Base-by-base conservation (phyloP, 2,329 filamentous ascomycete species). In the Fusarium fujikuroi region DNA sequence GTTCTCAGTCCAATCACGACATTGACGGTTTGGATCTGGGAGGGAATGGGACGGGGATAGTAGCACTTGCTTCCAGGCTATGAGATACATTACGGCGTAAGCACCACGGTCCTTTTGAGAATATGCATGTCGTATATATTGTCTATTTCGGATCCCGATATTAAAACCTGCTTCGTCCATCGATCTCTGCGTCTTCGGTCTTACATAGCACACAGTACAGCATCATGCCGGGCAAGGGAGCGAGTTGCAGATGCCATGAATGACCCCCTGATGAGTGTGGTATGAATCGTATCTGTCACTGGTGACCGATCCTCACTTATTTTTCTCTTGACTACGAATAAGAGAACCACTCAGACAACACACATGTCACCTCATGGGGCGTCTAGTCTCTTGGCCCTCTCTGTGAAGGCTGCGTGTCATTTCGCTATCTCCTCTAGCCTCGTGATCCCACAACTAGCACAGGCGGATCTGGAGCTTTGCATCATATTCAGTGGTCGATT, bases 341-440 rank as follows among this genome's bases (percentile, higher is more conserved):
- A 50, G 25, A 19, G 5, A 28, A 10, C 60, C 60, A 63, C n/a
- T 63, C n/a, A n/a, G 23, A 28, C 10, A 47, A 32, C 25, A n/a
- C 18, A 23, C 23, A 6, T 60, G 60, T 60, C 42, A 60, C 57
- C 7, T 25, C 28, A 30, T 34, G 34, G 25, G 23, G 23, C 34
- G 4, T 39, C 40, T 37, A 28, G 25, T 18, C 40, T 30, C 23
- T 39, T 58, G 50, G 18, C 40, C 16, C 32, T 46, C 54, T 11
- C 21, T 15, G 34, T 36, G 19, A 37, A 36, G 40, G 57, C 30
- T 53, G 52, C 60, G 52, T 25, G n/a, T 34, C 19, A 34, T 59
- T 36, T 47, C 40, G 30, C 52, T 61, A 46, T 59, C n/a, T 60
- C n/a, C 42, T 42, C 21, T 63, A 40, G 53, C 53, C 53, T 47